Evolutionary conservation across 441 rosid genomes (phyloP), one percentile per base, ranked within the genome.

Genomic region (Croton laevigatus): DNA sequence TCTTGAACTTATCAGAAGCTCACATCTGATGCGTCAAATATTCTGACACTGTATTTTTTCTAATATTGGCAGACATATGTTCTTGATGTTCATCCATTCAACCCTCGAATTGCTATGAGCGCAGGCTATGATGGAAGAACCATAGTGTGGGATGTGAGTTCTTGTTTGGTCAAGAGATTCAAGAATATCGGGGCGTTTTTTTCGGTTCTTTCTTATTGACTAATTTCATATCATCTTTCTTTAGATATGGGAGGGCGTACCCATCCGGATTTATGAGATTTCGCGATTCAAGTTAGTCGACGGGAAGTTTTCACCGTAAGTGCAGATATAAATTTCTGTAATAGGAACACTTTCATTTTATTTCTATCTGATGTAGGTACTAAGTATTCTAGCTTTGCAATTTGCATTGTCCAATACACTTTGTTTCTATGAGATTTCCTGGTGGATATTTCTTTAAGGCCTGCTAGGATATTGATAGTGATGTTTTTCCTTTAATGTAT

Each of bases 271-370:
- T 77, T 92, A 92, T 79, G 95, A 94, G 81, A 87, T 96, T 80
- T 91, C 97, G 52, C 93, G 80, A 73, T 90, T 83, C 86, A 86
- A 94, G 84, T 77, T 96, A 88, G 98, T 96, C 27, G 99, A 96
- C 79, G 98, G 99, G 76, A 96, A 96, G 80, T 96, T 96, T 84
- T 94, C 99, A 70, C 89, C 98, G 99, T 94, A 88, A 94, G 99
- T 82, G 53, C 63, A 69, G n/a, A 9, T 17, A 51, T 22, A 46
- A 20, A n/a, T 46, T 19, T 23, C 17, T 14, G 38, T 59, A 34
- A 38, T 65, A 14, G 20, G 16, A 38, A n/a, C 52, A 34, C 23
- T 62, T 49, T 51, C 16, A 3, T 70, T 48, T 59, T 75, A 17
- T 14, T 57, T 70, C 51, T 64, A 0, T 65, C n/a, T 32, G 46